phyloP scores from a whole-genome alignment of 2,329 filamentous ascomycete genomes.

The Clonostachys solani region DNA sequence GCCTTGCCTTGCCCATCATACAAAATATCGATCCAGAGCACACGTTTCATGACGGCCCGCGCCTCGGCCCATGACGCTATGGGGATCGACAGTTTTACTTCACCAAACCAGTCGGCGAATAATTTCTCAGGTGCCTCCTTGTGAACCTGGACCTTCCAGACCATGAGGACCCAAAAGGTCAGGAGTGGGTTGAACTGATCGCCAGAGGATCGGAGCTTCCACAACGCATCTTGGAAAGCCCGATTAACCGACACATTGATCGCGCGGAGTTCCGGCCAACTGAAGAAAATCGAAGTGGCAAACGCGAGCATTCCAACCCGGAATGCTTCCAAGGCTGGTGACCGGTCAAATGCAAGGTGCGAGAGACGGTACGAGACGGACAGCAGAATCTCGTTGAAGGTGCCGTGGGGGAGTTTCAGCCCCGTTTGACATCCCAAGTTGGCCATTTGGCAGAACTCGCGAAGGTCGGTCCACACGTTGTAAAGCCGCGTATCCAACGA shows the following conservation, averaged over 20 bases:
- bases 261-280: too few relatives aligned
- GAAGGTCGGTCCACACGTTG: neutral
- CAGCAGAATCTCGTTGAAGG: neutral
- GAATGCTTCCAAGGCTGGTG: too few relatives aligned
- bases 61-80: neutral
- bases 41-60: neutral
- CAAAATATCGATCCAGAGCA: neutral
- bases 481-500: neutral
- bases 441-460: neutral
- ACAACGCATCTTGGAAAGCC: too few relatives aligned
- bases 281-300: too few relatives aligned
- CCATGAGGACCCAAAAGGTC: too few relatives aligned
- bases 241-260: too few relatives aligned
- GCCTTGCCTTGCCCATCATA: neutral
- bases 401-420: neutral
- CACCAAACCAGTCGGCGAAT: too few relatives aligned
- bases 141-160: too few relatives aligned
- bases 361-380: neutral
- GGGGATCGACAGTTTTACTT: neutral
- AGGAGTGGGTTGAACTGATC: too few relatives aligned
- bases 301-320: too few relatives aligned
- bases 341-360: neutral
- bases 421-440: neutral
- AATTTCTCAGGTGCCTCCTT: too few relatives aligned
- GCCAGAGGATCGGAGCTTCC: too few relatives aligned